phyloP scores from a whole-genome alignment of 2,329 filamentous ascomycete genomes.

The Verruconis gallopava region DNA sequence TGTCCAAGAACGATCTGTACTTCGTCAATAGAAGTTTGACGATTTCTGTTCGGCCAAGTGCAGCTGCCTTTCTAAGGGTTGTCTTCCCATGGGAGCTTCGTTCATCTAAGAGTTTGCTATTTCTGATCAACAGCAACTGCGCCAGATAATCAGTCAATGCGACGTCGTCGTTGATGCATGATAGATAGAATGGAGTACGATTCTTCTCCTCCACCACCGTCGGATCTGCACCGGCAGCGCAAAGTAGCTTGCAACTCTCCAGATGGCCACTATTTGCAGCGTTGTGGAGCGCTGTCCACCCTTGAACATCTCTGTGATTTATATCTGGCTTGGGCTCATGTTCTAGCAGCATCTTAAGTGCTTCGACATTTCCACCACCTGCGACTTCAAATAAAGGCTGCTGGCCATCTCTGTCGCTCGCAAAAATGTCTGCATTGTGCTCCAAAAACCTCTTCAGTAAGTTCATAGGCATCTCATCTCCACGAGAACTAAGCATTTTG shows the following conservation, averaged over 20 bases:
- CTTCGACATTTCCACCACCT: background rate
- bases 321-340: slow-evolving; percentile 2
- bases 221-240: background rate
- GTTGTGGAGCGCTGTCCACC: background rate
- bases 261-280: background rate
- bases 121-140: background rate
- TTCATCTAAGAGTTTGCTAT: background rate
- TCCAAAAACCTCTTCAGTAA: slow-evolving; percentile 2
- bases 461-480: background rate
- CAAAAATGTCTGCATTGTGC: background rate
- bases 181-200: background rate
- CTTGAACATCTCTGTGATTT: background rate
- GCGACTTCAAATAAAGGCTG: slow-evolving; percentile 1
- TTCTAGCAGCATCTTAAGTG: background rate
- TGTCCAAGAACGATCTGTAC: background rate
- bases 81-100: background rate
- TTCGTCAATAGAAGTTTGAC: background rate
- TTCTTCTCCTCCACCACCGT: background rate
- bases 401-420: background rate
- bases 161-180: background rate
- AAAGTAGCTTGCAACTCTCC: background rate
- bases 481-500: background rate
- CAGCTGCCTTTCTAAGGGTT: background rate
- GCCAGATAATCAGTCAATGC: background rate
- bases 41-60: background rate